Evolutionary conservation across 768 basidiomycete species (phyloP).

Genomic region (Lactarius sp.): DNA sequence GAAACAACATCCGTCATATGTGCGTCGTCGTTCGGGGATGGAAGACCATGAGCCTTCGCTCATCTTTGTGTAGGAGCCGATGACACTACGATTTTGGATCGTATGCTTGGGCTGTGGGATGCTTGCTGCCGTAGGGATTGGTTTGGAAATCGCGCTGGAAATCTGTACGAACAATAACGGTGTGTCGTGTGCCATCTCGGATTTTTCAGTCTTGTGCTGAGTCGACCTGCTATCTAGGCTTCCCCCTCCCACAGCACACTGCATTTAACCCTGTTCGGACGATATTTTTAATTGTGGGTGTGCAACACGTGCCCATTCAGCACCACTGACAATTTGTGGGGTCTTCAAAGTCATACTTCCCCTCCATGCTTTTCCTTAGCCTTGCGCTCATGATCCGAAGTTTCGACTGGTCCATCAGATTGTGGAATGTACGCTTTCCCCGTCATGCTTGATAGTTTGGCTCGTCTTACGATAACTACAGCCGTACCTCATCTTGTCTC

Average conservation of each 20-base stretch:
- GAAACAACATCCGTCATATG: background rate
- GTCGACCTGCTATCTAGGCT: constrained; percentile 39
- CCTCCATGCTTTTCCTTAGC: constrained; percentile 48
- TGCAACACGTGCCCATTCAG: background rate
- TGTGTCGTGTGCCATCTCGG: background rate
- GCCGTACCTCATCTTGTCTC: constrained; percentile 60
- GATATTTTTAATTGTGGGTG: constrained; percentile 42
- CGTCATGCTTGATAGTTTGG: background rate
- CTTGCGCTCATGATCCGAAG: constrained; percentile 45
- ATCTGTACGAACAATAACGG: constrained; percentile 11
- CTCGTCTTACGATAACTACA: constrained; percentile 29
- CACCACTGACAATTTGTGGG: background rate
- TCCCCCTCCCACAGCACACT: constrained; percentile 45
- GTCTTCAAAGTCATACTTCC: constrained; percentile 54
- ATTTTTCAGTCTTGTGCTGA: background rate
- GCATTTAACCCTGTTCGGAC: constrained; percentile 45
- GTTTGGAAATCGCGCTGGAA: background rate
- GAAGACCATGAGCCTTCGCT: background rate
- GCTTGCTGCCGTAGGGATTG: background rate
- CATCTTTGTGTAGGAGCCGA: background rate
- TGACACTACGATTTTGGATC: constrained; percentile 7
- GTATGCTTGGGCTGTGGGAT: background rate
- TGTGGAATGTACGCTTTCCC: constrained; percentile 47
- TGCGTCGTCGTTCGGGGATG: background rate
- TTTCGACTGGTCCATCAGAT: constrained; percentile 50